A percentile compares a stretch with the other conserved stretches of the same genome.
These are phyloP conservation scores for Xylariaceae sp. DNA, from an alignment of 2,329 filamentous ascomycete genomes.

Conservation along the genomic window DNA sequence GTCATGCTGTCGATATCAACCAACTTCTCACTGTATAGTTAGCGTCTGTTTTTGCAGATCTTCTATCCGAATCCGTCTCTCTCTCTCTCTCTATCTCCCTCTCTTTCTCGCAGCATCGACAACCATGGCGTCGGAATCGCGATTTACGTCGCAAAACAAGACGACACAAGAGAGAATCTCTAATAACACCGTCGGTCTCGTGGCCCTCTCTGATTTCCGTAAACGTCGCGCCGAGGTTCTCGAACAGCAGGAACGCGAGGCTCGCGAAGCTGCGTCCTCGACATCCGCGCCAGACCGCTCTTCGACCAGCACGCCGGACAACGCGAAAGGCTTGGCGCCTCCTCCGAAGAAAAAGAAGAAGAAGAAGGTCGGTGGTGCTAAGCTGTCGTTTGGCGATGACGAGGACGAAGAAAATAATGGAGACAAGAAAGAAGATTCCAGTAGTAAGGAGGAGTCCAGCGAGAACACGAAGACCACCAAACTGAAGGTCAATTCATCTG, in stretches of 20 bases:
- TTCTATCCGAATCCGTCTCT: neutral
- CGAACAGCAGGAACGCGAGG: slow-evolving; percentile 81
- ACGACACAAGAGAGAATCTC: slow-evolving; percentile 79
- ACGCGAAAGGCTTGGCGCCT: slow-evolving; percentile 34
- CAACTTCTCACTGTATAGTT: neutral
- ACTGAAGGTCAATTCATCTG: slow-evolving; percentile 57
- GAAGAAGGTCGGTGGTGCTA: slow-evolving; percentile 36
- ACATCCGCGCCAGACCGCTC: slow-evolving; percentile 47
- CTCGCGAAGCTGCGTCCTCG: slow-evolving; percentile 53
- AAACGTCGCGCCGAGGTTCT: slow-evolving; percentile 93
- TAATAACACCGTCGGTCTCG: slow-evolving; percentile 82
- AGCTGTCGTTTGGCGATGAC: slow-evolving; percentile 58
- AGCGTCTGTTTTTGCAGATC: neutral
- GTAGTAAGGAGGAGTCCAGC: neutral
- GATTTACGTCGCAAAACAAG: slow-evolving; percentile 70
- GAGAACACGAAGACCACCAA: slow-evolving; percentile 34
- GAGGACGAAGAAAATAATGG: slow-evolving; percentile 33
- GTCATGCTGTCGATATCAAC: neutral
- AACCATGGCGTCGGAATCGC: slow-evolving; percentile 36
- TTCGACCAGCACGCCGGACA: slow-evolving; percentile 44
- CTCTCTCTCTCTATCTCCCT: neutral
- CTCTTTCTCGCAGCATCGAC: neutral
- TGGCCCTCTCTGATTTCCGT: slow-evolving; percentile 87
- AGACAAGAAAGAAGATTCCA: neutral
- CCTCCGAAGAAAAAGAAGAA: slow-evolving; percentile 44